Conservation (phyloP, 192 early-diverging fungal species). For the Physocladia obscura region DNA sequence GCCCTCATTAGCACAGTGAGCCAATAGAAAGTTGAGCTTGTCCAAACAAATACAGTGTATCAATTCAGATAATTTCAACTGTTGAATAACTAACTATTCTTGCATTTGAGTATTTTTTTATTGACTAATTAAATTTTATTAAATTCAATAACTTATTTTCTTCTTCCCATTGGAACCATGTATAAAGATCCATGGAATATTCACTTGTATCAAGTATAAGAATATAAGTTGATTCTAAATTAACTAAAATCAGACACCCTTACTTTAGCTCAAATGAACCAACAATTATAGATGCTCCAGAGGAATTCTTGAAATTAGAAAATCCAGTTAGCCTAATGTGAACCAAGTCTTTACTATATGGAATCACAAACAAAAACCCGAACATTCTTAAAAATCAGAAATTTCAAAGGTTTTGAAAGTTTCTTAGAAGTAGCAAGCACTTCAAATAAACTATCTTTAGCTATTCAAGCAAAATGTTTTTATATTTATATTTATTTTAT, state of each 20-base stretch:
- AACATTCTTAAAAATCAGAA: no score
- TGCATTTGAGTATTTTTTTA: background rate
- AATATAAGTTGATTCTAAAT: background rate
- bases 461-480: no score
- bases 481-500: no score
- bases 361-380: background rate
- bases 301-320: background rate
- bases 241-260: background rate
- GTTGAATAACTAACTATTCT: background rate
- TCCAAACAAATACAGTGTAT: background rate
- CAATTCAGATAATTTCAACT: background rate
- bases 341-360: background rate
- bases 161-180: no score
- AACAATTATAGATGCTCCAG: background rate
- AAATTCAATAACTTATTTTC: background rate
- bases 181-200: background rate
- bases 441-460: no score
- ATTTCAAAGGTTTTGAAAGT: no score
- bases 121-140: background rate
- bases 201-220: background rate
- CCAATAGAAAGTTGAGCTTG: constrained; percentile 3
- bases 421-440: no score
- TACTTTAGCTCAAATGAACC: constrained; percentile 2
- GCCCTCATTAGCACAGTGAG: background rate
- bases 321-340: background rate